Percentiles rank a stretch among this genome's conserved stretches.
phyloP scores from a whole-genome alignment of 257 asterid species.

The Phtheirospermum japonicum region DNA sequence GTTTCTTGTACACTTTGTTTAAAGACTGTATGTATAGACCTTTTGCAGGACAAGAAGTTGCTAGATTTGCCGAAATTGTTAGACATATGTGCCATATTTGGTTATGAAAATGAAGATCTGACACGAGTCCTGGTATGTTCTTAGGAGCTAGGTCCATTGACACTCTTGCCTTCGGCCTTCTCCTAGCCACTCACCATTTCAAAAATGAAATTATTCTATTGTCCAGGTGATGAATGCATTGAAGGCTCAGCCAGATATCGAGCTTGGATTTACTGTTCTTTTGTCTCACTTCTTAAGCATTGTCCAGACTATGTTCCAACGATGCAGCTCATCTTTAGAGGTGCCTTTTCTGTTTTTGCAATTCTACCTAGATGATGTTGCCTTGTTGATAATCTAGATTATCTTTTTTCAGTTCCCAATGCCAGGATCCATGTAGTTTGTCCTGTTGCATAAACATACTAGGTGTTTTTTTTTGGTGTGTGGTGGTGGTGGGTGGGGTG shows the following conservation, averaged over 20 bases:
- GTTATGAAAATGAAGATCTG: slow-evolving; percentile 89
- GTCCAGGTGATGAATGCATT: slow-evolving; percentile 76
- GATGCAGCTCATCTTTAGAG: slow-evolving; percentile 85
- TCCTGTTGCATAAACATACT: not conserved
- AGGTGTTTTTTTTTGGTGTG: not conserved
- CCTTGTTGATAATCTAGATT: not conserved
- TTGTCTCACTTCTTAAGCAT: slow-evolving; percentile 63
- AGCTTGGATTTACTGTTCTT: slow-evolving; percentile 55
- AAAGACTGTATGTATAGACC: slow-evolving; percentile 61
- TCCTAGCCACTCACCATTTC: not conserved
- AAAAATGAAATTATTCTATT: slow-evolving; percentile 25
- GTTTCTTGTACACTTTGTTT: slow-evolving; percentile 34
- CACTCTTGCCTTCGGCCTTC: slow-evolving; percentile 25
- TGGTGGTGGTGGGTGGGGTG: not conserved
- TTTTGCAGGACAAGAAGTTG: slow-evolving; percentile 91
- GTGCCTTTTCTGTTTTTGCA: slow-evolving; percentile 32
- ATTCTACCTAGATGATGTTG: not conserved
- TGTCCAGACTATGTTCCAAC: slow-evolving; percentile 67
- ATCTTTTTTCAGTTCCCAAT: not conserved
- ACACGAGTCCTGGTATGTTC: slow-evolving; percentile 64
- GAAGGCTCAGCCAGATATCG: slow-evolving; percentile 69
- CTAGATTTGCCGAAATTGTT: slow-evolving; percentile 85
- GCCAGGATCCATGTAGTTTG: not conserved
- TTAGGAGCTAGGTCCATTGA: slow-evolving; percentile 11
- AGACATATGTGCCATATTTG: slow-evolving; percentile 85